Evolutionary conservation across 805 yeast genomes (phyloP).

Genomic region (Candida andamanensis): DNA sequence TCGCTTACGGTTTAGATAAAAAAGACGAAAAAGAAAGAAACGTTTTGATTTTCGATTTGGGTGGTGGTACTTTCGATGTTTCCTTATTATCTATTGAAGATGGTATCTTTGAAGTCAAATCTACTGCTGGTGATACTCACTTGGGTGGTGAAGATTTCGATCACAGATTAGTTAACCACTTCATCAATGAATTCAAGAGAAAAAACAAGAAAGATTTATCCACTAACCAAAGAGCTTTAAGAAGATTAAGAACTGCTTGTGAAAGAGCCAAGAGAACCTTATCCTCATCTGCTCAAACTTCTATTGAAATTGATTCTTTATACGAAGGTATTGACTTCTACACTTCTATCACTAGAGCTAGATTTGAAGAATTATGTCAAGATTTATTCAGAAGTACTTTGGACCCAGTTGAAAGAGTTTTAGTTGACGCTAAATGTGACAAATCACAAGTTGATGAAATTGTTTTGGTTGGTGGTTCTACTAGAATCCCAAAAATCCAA

Average conservation of each 20-base stretch:
- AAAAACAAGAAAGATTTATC: constrained; percentile 94
- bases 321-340: constrained; percentile 95
- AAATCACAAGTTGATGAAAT: constrained; percentile 88
- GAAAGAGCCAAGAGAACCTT: constrained; percentile 99
- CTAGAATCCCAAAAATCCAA: constrained; percentile 97
- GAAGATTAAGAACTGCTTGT: constrained; percentile 98
- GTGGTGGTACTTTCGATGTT: constrained; percentile 48
- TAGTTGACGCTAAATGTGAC: constrained; percentile 85
- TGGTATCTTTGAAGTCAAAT: constrained; percentile 46
- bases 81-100: constrained; percentile 44
- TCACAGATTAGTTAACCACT: constrained; percentile 90
- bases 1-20: constrained; percentile 54
- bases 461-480: constrained; percentile 95
- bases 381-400: constrained; percentile 89
- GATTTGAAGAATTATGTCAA: constrained; percentile 95
- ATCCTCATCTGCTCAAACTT: constrained; percentile 92
- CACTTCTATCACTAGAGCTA: constrained; percentile 94
- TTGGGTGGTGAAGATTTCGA: constrained; percentile 98
- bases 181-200: constrained; percentile 94
- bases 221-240: constrained; percentile 90
- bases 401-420: constrained; percentile 93
- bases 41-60: constrained; percentile 44
- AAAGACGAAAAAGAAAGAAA: constrained; percentile 61
- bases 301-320: constrained; percentile 91
- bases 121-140: constrained; percentile 48